Evolutionary conservation across 441 rosid species (phyloP).

Genomic region (Mallotus repandus): DNA sequence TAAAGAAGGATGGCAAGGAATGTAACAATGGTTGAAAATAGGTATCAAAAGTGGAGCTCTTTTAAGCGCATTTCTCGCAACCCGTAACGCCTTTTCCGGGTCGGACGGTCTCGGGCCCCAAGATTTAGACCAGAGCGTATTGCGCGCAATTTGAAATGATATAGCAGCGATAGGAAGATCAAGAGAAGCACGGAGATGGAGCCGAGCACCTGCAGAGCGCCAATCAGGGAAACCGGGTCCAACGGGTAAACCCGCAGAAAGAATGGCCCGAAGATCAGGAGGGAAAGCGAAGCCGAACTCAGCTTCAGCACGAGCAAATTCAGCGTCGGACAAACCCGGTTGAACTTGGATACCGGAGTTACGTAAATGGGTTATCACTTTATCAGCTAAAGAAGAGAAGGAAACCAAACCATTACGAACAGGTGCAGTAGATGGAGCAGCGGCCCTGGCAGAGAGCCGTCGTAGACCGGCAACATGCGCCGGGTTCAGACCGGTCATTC

Average conservation of each 20-base stretch:
- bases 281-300: slow-evolving; percentile 90
- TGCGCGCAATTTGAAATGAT: slow-evolving; percentile 87
- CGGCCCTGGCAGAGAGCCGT: slow-evolving; percentile 91
- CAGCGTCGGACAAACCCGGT: slow-evolving; percentile 76
- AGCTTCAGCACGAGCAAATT: slow-evolving; percentile 88
- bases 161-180: slow-evolving; percentile 89
- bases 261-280: slow-evolving; percentile 86
- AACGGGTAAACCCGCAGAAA: slow-evolving; percentile 80
- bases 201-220: slow-evolving; percentile 79
- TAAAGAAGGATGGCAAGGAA: slow-evolving; percentile 82
- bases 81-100: slow-evolving; percentile 80
- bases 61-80: slow-evolving; percentile 81
- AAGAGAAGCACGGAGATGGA: slow-evolving; percentile 75
- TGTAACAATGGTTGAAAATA: slow-evolving; percentile 86
- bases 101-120: slow-evolving; percentile 87
- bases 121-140: slow-evolving; percentile 82
- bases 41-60: slow-evolving; percentile 90
- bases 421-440: slow-evolving; percentile 61
- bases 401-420: slow-evolving; percentile 67
- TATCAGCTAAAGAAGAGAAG: slow-evolving; percentile 69
- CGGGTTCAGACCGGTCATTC: slow-evolving; percentile 87
- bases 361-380: slow-evolving; percentile 69
- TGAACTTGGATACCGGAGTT: slow-evolving; percentile 71
- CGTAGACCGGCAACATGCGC: slow-evolving; percentile 90
- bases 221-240: slow-evolving; percentile 92